These are phyloP conservation scores for Phycomyces nitens DNA, from an alignment of 192 early-diverging fungal species.

Conservation along the genomic window DNA sequence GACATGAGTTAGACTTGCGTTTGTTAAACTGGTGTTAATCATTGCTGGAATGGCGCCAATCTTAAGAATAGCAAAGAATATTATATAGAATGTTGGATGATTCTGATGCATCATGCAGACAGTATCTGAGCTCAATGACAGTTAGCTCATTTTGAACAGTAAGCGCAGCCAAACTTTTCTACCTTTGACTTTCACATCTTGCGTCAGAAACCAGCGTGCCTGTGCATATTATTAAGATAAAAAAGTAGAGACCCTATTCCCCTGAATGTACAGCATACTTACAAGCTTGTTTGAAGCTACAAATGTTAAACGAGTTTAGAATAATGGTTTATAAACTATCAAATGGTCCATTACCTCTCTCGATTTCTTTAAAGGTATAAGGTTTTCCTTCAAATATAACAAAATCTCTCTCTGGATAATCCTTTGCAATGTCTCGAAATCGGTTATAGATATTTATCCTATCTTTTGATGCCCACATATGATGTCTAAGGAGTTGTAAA, in stretches of 20 bases:
- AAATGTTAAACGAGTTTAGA: not conserved
- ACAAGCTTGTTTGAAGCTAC: slow-evolving; percentile 29
- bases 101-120: slow-evolving; percentile 57
- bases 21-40: slow-evolving; percentile 58
- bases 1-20: slow-evolving; percentile 36
- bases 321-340: not conserved
- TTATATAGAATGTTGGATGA: slow-evolving; percentile 51
- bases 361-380: slow-evolving; percentile 43
- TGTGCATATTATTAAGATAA: slow-evolving; percentile 1
- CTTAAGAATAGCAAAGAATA: slow-evolving; percentile 53
- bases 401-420: slow-evolving; percentile 34
- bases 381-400: slow-evolving; percentile 46
- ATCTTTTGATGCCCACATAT: slow-evolving; percentile 37
- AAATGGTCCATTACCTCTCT: slow-evolving; percentile 36
- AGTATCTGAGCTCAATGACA: slow-evolving; percentile 37
- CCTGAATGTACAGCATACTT: not conserved
- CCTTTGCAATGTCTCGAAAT: slow-evolving; percentile 42
- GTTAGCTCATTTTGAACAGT: not conserved
- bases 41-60: slow-evolving; percentile 52
- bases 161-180: not conserved
- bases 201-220: slow-evolving; percentile 25
- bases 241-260: not conserved
- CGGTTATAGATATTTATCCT: slow-evolving; percentile 44
- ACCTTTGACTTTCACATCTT: slow-evolving; percentile 27
- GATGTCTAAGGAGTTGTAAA: slow-evolving; percentile 16